These are phyloP conservation scores for Apiospora malaysiana DNA, from an alignment of 2,329 filamentous ascomycete species.

Conservation along the genomic window DNA sequence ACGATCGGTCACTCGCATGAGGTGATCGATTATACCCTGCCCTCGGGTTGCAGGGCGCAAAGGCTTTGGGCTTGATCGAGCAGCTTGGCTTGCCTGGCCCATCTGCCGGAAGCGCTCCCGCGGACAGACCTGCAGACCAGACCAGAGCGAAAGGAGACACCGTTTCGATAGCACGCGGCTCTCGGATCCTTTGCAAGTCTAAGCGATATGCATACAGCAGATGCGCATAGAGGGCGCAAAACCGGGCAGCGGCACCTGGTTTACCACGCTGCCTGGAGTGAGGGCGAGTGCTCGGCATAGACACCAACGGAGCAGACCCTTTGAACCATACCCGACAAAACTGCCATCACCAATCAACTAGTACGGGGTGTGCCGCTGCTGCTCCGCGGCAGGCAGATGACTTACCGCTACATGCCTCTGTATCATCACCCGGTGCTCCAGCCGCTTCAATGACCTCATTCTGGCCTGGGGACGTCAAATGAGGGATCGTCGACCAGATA, in stretches of 20 bases:
- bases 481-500: neutral
- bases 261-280: neutral
- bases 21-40: neutral
- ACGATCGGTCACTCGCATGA: conserved; percentile 14
- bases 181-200: neutral
- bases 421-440: neutral
- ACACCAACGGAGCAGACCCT: neutral
- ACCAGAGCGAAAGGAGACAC: neutral
- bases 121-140: neutral
- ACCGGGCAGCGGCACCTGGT: neutral
- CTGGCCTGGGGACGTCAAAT: neutral
- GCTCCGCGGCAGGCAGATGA: neutral
- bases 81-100: neutral
- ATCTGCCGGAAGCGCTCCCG: conserved; percentile 1
- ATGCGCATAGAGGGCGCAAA: neutral
- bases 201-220: neutral
- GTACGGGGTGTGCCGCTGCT: neutral
- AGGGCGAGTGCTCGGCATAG: neutral
- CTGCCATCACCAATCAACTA: neutral
- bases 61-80: neutral
- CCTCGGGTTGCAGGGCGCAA: neutral
- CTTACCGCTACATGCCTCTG: conserved; percentile 1
- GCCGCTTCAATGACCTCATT: conserved; percentile 1
- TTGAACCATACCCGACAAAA: neutral
- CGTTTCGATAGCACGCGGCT: neutral